phyloP scores from a whole-genome alignment of 192 early-diverging fungal species.

The Podila minutissima region DNA sequence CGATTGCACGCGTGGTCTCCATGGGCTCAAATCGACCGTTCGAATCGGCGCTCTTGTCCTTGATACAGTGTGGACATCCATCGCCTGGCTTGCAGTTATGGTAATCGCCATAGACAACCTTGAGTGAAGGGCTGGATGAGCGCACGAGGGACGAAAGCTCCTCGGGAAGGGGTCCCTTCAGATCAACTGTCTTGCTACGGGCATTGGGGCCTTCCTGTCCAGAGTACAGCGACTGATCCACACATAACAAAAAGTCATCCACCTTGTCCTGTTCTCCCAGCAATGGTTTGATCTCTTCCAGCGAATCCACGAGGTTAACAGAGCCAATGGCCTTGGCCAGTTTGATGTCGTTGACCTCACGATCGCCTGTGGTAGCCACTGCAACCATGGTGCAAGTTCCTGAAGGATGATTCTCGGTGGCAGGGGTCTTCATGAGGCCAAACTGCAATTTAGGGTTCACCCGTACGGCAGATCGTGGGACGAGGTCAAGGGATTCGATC shows the following conservation, averaged over 20 bases:
- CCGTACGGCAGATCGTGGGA: constrained; percentile 21
- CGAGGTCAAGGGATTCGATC: constrained; percentile 38
- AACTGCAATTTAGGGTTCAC: constrained; percentile 39
- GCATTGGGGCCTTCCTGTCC: constrained; percentile 6
- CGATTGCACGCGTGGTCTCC: constrained; percentile 68
- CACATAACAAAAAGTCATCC: constrained; percentile 26
- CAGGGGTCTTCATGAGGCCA: constrained; percentile 16
- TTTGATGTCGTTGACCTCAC: constrained; percentile 44
- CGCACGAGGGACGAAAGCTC: constrained; percentile 13
- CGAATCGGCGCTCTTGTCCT: neutral
- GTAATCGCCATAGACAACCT: constrained; percentile 52
- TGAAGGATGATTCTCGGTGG: neutral
- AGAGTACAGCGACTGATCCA: constrained; percentile 45
- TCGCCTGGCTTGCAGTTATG: constrained; percentile 61
- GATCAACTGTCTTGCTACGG: neutral
- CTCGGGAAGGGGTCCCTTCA: constrained; percentile 2
- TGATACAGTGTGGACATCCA: constrained; percentile 52
- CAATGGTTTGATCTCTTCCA: constrained; percentile 25
- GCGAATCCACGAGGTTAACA: constrained; percentile 17
- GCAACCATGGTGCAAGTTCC: constrained; percentile 19
- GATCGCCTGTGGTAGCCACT: constrained; percentile 28
- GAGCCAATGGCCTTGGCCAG: constrained; percentile 31
- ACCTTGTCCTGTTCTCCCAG: constrained; percentile 20
- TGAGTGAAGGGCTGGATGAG: neutral
- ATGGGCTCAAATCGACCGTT: constrained; percentile 36